A percentile compares a stretch with the other conserved stretches of the same genome.
These are phyloP conservation scores for Tetrastigma voinierianum DNA, from an alignment of 164 flowering plant species.

Conservation along the genomic window DNA sequence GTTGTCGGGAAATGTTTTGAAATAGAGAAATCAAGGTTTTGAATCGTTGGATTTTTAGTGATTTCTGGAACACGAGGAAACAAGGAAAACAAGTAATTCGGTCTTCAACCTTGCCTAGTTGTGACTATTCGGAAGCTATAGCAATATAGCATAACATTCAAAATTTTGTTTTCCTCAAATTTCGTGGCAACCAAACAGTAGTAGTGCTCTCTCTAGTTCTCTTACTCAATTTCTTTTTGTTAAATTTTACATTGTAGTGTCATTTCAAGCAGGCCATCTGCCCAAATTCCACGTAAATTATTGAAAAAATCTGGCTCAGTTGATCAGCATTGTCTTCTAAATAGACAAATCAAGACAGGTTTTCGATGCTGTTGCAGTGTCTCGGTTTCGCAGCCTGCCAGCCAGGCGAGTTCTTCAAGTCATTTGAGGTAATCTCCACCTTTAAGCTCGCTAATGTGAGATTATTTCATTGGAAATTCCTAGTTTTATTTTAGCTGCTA, in stretches of 20 bases:
- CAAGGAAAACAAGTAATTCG: too few species aligned
- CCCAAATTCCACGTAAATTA: constrained; percentile 12
- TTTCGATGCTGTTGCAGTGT: constrained; percentile 37
- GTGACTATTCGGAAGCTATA: too few species aligned
- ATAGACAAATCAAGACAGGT: background rate
- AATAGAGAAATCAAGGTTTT: too few species aligned
- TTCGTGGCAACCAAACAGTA: too few species aligned
- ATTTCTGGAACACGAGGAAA: too few species aligned
- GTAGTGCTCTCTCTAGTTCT: background rate
- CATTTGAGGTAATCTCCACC: constrained; percentile 31
- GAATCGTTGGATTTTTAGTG: too few species aligned
- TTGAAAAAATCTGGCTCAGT: background rate
- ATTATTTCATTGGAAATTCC: too few species aligned
- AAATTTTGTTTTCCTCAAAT: too few species aligned
- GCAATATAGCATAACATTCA: too few species aligned
- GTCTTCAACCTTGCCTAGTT: too few species aligned
- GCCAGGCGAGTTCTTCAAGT: constrained; percentile 27
- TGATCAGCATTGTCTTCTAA: constrained; percentile 1
- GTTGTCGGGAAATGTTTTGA: too few species aligned
- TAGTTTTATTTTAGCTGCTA: too few species aligned
- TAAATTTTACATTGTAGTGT: background rate
- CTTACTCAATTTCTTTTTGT: background rate
- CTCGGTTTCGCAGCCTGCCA: constrained; percentile 23
- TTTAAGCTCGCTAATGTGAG: background rate
- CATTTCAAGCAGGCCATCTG: constrained; percentile 15